Base-by-base conservation (phyloP, 2,329 filamentous ascomycete genomes). In the Aspergillus texensis region DNA sequence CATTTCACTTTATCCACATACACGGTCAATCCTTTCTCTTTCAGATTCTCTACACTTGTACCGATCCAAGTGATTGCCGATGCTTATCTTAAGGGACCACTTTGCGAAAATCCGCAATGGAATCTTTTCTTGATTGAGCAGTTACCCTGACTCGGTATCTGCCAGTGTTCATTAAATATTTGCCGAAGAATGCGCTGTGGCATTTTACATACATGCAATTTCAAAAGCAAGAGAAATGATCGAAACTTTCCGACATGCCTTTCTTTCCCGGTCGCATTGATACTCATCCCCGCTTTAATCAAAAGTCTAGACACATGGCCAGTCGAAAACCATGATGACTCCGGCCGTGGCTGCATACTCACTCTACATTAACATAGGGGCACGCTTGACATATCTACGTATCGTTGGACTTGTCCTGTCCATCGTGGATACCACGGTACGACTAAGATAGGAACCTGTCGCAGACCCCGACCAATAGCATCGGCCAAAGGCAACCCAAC, bases 291-390 rank as follows among this genome's bases (percentile, higher is more conserved):
- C 45, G 57, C 57, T 59, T 59, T 52, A 21, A 52, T 36, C 21
- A 10, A 60, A 21, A 54, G n/a, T 14, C 32, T 55, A 36, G 50
- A 32, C 58, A 60, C 34, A 59, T 60, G 36, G 58, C 50, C 36
- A 52, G 58, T 60, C 32, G 36, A 21, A 60, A 34, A 26, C 45
- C 26, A 34, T 9, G 46, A 53, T n/a, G 46, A 52, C 26, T 39
- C 48, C 50, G 45, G 48, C 34, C 50, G 52, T 41, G 43, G 30
- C 43, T 58, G 43, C 39, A 55, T 55, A 39, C 32, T 39, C n/a
- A 39, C 34, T 32, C 52, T 55, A 19, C 32, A 55, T 55, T 26
- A 41, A 24, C 52, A 26, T 39, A 39, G 32, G 52, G 52, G 52
- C 32, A 26, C 16, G 30, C n/a, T 55, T 34, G 28, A 28, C 32